Percentiles rank a stretch among this genome's conserved stretches.
These are phyloP conservation scores for Moricandia arvensis DNA, from an alignment of 345 rosid genomes.

Conservation along the genomic window DNA sequence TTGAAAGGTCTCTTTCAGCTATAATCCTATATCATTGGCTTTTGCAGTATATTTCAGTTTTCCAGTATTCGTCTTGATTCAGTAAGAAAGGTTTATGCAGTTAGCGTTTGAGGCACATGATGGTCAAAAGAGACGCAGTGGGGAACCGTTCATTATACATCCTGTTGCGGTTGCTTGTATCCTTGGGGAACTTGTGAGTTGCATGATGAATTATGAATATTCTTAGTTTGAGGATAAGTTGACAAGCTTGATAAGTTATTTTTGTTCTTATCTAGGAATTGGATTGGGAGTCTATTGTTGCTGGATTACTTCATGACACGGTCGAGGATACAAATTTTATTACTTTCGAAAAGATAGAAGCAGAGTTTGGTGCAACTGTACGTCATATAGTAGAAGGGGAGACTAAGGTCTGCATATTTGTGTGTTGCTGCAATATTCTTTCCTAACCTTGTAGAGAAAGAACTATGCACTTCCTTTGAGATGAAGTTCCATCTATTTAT, in stretches of 20 bases:
- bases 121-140: constrained; percentile 97
- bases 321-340: constrained; percentile 95
- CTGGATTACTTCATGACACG: constrained; percentile 95
- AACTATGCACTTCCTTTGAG: background rate
- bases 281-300: constrained; percentile 98
- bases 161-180: constrained; percentile 98
- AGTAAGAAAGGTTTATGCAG: constrained; percentile 50
- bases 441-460: background rate
- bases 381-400: constrained; percentile 98
- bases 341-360: constrained; percentile 88
- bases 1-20: constrained; percentile 11
- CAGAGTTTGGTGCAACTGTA: constrained; percentile 84
- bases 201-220: constrained; percentile 18
- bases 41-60: constrained; percentile 1
- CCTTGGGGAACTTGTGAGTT: constrained; percentile 95
- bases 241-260: constrained; percentile 29
- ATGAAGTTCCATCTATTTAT: constrained; percentile 5
- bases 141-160: constrained; percentile 96
- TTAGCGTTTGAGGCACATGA: constrained; percentile 95
- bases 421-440: constrained; percentile 17
- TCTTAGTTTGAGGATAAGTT: constrained; percentile 9
- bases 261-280: constrained; percentile 57
- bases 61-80: constrained; percentile 26
- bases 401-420: constrained; percentile 70
- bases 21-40: constrained; percentile 6